Evolutionary conservation across 768 basidiomycete genomes (phyloP).

Genomic region (Kwoniella bestiolae): DNA sequence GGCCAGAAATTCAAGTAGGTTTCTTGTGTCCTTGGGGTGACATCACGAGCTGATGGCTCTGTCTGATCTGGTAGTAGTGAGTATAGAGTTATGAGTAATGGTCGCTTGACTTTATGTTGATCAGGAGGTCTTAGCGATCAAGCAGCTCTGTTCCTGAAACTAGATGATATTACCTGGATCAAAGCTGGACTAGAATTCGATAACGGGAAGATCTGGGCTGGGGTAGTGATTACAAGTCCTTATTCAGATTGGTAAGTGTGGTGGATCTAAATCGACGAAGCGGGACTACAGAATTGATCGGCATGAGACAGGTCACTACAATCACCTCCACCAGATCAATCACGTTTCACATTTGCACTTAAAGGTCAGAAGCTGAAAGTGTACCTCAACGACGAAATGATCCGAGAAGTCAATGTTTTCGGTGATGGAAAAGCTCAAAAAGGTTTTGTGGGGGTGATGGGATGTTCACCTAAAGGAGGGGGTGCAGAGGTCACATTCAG

Average conservation of each 20-base stretch:
- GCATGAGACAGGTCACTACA: neutral
- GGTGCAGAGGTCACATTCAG: slow-evolving; percentile 33
- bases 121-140: slow-evolving; percentile 36
- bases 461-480: slow-evolving; percentile 36
- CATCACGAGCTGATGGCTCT: neutral
- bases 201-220: slow-evolving; percentile 33
- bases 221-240: slow-evolving; percentile 34
- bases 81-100: neutral
- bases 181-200: slow-evolving; percentile 44
- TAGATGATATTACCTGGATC: slow-evolving; percentile 31
- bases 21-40: neutral
- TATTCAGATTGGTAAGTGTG: slow-evolving; percentile 46
- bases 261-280: too few species aligned
- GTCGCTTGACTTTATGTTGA: neutral
- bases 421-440: slow-evolving; percentile 22
- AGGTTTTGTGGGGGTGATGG: slow-evolving; percentile 42
- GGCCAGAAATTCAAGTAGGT: slow-evolving; percentile 22
- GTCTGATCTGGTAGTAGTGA: neutral
- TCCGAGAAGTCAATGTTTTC: slow-evolving; percentile 41
- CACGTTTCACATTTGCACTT: slow-evolving; percentile 30
- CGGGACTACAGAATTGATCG: neutral
- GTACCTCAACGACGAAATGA: slow-evolving; percentile 34
- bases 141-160: slow-evolving; percentile 37
- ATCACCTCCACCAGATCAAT: slow-evolving; percentile 9
- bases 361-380: slow-evolving; percentile 24